Percentiles rank a stretch among this genome's conserved stretches.
Evolutionary conservation across 768 basidiomycete genomes (phyloP).

Genomic region (Calocybe indica): DNA sequence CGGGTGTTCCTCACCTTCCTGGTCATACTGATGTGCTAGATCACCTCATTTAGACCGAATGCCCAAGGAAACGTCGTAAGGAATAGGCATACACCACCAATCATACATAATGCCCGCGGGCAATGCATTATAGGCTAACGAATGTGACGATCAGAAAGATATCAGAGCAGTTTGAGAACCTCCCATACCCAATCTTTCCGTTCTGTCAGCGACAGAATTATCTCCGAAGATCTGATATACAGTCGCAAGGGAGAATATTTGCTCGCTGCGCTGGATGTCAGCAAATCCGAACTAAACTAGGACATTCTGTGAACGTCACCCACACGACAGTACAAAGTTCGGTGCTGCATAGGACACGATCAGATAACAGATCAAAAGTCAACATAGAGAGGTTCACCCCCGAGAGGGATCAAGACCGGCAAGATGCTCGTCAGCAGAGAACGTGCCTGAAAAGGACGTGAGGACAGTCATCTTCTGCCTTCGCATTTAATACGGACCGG

Average conservation of each 20-base stretch:
- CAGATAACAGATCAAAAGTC: background rate
- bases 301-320: background rate
- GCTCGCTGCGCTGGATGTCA: slow-evolving; percentile 22
- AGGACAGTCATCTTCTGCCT: background rate
- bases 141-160: background rate
- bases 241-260: slow-evolving; percentile 35
- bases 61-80: no score
- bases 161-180: background rate
- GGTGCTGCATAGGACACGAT: slow-evolving; percentile 14
- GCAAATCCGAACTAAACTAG: background rate
- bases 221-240: slow-evolving; percentile 36
- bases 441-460: slow-evolving; percentile 22
- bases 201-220: slow-evolving; percentile 34
- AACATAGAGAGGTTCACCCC: slow-evolving; percentile 18
- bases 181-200: slow-evolving; percentile 28
- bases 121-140: slow-evolving; percentile 32
- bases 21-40: slow-evolving; percentile 36
- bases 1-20: slow-evolving; percentile 23
- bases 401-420: slow-evolving; percentile 36
- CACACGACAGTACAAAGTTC: slow-evolving; percentile 38
- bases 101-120: slow-evolving; percentile 33
- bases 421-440: slow-evolving; percentile 35
- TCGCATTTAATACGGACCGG: slow-evolving; percentile 13
- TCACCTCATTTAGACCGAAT: background rate
- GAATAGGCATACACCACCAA: slow-evolving; percentile 25